Conservation (phyloP, 257 asterid species). For the Fraxinus pennsylvanica region DNA sequence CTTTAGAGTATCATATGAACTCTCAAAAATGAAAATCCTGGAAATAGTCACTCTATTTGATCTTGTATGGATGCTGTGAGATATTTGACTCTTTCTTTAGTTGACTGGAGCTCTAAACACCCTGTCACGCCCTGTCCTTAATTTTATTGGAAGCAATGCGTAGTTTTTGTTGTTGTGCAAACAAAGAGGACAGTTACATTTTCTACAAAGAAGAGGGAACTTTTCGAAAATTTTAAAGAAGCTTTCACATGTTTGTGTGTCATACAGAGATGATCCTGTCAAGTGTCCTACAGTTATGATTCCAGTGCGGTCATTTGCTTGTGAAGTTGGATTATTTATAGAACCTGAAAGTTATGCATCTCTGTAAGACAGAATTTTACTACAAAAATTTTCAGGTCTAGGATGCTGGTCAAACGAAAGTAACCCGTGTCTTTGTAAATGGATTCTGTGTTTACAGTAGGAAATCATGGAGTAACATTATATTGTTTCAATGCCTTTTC, state of each 20-base stretch:
- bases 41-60: not conserved
- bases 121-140: not conserved
- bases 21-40: not conserved
- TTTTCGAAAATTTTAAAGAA: not conserved
- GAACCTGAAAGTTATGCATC: not conserved
- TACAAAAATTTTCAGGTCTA: not conserved
- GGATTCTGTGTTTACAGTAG: not conserved
- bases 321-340: not conserved
- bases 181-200: not conserved
- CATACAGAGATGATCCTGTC: not conserved
- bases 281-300: not conserved
- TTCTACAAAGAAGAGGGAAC: not conserved
- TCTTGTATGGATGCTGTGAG: not conserved
- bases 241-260: not conserved
- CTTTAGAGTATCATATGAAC: not conserved
- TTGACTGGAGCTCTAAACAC: not conserved
- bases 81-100: not conserved
- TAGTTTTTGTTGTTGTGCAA: not conserved
- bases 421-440: not conserved
- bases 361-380: not conserved
- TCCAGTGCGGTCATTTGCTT: not conserved
- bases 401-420: not conserved
- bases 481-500: not conserved
- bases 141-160: not conserved
- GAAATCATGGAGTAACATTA: not conserved